Conservation (phyloP, 2,329 filamentous ascomycete genomes). For the Trichoderma sp. region DNA sequence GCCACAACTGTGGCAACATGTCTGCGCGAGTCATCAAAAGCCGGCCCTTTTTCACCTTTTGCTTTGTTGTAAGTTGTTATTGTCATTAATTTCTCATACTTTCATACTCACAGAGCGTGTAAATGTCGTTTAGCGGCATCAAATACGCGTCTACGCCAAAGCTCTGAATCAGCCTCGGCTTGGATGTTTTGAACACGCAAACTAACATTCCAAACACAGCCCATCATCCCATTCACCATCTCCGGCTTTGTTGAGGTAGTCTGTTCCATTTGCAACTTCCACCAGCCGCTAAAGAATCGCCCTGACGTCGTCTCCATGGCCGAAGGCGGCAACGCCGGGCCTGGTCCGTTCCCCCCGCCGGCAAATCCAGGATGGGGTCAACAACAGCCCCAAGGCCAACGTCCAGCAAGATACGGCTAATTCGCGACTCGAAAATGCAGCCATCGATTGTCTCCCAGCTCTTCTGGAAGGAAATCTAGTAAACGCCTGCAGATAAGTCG, state of each 20-base stretch:
- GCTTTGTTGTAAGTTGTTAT: slow-evolving; percentile 62
- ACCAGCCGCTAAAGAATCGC: slow-evolving; percentile 63
- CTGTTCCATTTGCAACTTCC: slow-evolving; percentile 76
- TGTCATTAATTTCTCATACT: too few relatives aligned
- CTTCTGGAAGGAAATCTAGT: not conserved
- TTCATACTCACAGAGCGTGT: not conserved
- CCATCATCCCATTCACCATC: slow-evolving; percentile 70
- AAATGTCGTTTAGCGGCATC: not conserved
- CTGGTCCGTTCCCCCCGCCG: slow-evolving; percentile 35
- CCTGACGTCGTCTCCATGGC: slow-evolving; percentile 58
- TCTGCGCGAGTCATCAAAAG: slow-evolving; percentile 61
- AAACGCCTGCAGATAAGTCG: not conserved
- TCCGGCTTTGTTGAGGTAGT: slow-evolving; percentile 68
- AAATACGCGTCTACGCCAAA: not conserved
- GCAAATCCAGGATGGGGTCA: slow-evolving; percentile 24
- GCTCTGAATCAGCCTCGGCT: not conserved
- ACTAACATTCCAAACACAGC: slow-evolving; percentile 44
- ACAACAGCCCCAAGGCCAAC: slow-evolving; percentile 12
- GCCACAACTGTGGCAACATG: slow-evolving; percentile 68
- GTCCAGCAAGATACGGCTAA: slow-evolving; percentile 21
- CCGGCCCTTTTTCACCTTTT: slow-evolving; percentile 77
- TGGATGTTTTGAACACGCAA: too few relatives aligned
- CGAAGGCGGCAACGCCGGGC: slow-evolving; percentile 41
- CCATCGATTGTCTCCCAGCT: not conserved
- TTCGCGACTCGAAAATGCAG: not conserved